Conservation (phyloP, 495 filamentous ascomycete genomes). For the Mytilinidion resinicola region DNA sequence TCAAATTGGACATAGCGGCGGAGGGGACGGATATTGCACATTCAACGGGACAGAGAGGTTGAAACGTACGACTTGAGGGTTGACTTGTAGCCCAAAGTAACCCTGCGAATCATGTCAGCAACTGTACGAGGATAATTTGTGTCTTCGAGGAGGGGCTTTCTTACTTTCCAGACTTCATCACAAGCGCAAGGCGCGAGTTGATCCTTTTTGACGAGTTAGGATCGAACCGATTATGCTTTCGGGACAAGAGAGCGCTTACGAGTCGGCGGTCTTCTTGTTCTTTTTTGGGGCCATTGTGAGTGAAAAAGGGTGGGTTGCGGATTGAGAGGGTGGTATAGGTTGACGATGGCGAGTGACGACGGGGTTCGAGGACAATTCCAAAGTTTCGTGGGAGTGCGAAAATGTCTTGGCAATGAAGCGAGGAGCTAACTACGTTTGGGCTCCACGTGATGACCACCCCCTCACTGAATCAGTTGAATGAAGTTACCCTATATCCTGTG, state of each 20-base stretch:
- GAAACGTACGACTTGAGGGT: conserved; percentile 68
- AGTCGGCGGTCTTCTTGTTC: conserved; percentile 85
- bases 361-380: no score
- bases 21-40: not conserved
- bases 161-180: conserved; percentile 92
- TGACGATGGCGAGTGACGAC: no score
- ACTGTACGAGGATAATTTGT: not conserved
- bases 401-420: no score
- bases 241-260: conserved; percentile 12
- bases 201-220: not conserved
- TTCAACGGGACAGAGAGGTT: not conserved
- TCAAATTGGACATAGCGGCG: not conserved
- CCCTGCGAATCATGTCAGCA: conserved; percentile 34
- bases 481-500: no score
- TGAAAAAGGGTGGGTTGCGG: conserved; percentile 11
- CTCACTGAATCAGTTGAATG: no score
- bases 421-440: no score
- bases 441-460: no score
- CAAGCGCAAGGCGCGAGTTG: conserved; percentile 76
- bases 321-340: not conserved
- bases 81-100: conserved; percentile 88
- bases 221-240: not conserved
- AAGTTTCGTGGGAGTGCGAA: no score
- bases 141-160: conserved; percentile 20
- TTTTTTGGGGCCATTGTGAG: conserved; percentile 88